Conservation (phyloP, 2,329 filamentous ascomycete genomes). For the Apiospora kogelbergensis region DNA sequence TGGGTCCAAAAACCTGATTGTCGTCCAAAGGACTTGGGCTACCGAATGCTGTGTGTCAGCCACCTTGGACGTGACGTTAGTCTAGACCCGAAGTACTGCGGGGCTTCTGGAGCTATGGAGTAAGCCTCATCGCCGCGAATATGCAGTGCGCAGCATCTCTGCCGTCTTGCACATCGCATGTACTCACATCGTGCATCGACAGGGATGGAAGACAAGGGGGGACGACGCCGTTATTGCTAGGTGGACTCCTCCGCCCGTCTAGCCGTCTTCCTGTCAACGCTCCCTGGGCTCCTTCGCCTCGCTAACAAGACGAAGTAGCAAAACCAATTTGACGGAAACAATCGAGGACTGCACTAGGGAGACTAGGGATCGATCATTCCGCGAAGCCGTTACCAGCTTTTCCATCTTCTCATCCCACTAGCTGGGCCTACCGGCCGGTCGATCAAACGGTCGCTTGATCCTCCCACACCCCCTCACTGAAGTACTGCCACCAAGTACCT, state of each 20-base stretch:
- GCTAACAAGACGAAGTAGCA: too few species aligned
- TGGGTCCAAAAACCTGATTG: constrained; percentile 8
- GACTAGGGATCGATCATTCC: not conserved
- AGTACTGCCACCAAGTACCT: not conserved
- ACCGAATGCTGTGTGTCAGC: not conserved
- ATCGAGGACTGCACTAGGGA: not conserved
- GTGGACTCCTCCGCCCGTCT: too few species aligned
- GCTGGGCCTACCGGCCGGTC: not conserved
- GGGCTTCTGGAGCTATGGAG: not conserved
- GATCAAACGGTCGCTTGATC: not conserved
- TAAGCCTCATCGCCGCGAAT: not conserved
- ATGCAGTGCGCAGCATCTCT: not conserved
- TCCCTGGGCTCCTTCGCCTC: too few species aligned
- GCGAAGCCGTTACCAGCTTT: not conserved
- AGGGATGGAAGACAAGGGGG: too few species aligned
- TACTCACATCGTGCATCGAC: not conserved
- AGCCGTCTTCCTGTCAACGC: too few species aligned
- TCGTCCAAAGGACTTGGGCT: not conserved
- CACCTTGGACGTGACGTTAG: constrained; percentile 2
- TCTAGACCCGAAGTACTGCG: not conserved
- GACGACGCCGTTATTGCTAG: too few species aligned
- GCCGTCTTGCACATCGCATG: not conserved
- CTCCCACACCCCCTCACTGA: not conserved
- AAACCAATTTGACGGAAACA: not conserved
- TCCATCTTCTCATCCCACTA: not conserved